phyloP scores from a whole-genome alignment of 345 rosid genomes.

The Citrus unshiu region DNA sequence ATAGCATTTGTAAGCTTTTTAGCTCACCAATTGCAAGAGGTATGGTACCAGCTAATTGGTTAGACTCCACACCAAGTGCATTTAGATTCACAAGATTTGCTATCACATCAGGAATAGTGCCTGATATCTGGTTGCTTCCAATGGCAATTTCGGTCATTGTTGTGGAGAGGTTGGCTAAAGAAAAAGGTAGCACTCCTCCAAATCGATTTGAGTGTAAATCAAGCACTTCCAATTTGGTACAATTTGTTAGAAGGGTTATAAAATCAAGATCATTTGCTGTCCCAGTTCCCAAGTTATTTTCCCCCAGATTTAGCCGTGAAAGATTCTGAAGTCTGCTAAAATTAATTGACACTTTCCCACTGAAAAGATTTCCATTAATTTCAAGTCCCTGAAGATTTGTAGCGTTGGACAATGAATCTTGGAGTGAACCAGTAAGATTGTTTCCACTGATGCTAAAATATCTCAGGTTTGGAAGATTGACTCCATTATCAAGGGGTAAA shows the following conservation, averaged over 20 bases:
- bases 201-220: not conserved
- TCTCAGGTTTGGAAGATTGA: no score
- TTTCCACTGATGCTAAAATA: not conserved
- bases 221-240: not conserved
- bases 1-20: not conserved
- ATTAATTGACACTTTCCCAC: not conserved
- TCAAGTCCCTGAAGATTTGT: not conserved
- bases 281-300: not conserved
- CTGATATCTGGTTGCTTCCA: not conserved
- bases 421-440: constrained; percentile 15
- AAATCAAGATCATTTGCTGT: constrained; percentile 8
- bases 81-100: constrained; percentile 21
- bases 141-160: rapidly evolving
- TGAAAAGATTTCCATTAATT: not conserved
- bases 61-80: not conserved
- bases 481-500: not conserved
- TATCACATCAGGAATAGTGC: not conserved
- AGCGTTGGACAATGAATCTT: constrained; percentile 21
- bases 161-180: constrained; percentile 10
- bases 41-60: constrained; percentile 11
- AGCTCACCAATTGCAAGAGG: not conserved
- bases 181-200: not conserved
- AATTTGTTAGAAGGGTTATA: constrained; percentile 5
- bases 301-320: no score
- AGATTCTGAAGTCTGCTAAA: not conserved